phyloP scores from a whole-genome alignment of 441 rosid species.

The Bocquillonia castaneifolia region DNA sequence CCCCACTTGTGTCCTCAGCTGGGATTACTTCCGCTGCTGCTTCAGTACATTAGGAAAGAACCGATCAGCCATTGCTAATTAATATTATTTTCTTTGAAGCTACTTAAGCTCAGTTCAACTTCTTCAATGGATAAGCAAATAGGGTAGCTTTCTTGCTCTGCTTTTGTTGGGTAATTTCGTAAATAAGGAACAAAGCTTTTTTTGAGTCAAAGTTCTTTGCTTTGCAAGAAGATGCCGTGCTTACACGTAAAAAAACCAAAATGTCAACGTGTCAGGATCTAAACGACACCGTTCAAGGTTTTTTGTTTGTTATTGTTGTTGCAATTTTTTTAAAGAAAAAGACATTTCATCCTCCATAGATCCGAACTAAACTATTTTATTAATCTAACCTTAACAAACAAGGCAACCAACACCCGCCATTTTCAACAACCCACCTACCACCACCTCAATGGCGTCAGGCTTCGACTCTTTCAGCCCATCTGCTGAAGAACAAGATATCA shows the following conservation, averaged over 20 bases:
- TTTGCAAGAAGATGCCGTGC: background rate
- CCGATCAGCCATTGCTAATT: slow-evolving; percentile 59
- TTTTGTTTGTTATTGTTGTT: background rate
- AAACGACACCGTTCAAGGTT: too few species aligned
- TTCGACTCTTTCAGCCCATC: slow-evolving; percentile 36
- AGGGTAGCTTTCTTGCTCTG: too few species aligned
- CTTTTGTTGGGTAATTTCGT: too few species aligned
- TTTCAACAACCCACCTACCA: background rate
- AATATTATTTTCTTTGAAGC: background rate
- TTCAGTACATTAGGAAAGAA: slow-evolving; percentile 51
- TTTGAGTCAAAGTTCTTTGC: background rate
- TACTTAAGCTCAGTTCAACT: background rate
- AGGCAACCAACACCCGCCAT: slow-evolving; percentile 13
- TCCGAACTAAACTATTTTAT: slow-evolving; percentile 30
- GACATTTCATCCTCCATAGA: slow-evolving; percentile 15
- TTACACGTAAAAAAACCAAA: background rate
- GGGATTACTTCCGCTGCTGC: slow-evolving; percentile 14
- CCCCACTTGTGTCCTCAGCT: slow-evolving; percentile 20
- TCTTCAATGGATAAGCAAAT: background rate
- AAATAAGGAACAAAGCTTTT: too few species aligned
- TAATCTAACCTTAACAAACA: slow-evolving; percentile 5
- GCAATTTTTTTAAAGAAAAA: background rate
- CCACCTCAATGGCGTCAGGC: slow-evolving; percentile 36
- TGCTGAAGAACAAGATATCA: slow-evolving; percentile 29
- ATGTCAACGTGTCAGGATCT: background rate